Conservation (phyloP, 768 basidiomycete species). For the Boletellus ananiceps region DNA sequence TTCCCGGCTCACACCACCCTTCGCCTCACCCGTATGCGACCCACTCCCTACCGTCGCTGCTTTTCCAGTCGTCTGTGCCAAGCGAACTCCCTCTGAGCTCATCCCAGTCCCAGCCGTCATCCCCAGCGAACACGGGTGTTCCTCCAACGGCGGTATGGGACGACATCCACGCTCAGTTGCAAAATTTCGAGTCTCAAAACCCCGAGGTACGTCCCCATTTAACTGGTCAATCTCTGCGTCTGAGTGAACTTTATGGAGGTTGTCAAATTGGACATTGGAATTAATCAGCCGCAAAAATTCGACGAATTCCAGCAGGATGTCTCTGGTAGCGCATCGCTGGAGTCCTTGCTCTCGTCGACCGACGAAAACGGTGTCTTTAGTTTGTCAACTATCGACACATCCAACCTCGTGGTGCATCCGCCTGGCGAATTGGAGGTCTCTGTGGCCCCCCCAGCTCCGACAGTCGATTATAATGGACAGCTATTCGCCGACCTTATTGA, state of each 20-base stretch:
- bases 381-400: slow-evolving; percentile 30
- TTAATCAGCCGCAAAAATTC: slow-evolving; percentile 8
- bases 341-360: slow-evolving; percentile 29
- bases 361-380: slow-evolving; percentile 35
- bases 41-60: slow-evolving; percentile 3
- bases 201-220: slow-evolving; percentile 8
- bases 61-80: neutral
- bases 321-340: slow-evolving; percentile 5
- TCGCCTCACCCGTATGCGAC: slow-evolving; percentile 8
- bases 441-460: slow-evolving; percentile 12
- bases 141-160: slow-evolving; percentile 9
- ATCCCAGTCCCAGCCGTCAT: slow-evolving; percentile 2
- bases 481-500: slow-evolving; percentile 23
- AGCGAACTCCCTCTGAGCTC: slow-evolving; percentile 1
- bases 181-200: slow-evolving; percentile 2
- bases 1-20: slow-evolving; percentile 10
- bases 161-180: slow-evolving; percentile 1
- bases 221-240: neutral
- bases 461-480: slow-evolving; percentile 8
- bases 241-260: slow-evolving; percentile 7
- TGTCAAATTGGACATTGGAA: slow-evolving; percentile 13
- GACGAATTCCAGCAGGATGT: neutral
- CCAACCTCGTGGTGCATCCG: slow-evolving; percentile 32
- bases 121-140: neutral
- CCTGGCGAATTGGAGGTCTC: slow-evolving; percentile 35